Base-by-base conservation (phyloP, 306 rosid genomes). In the Quercus mongolica region DNA sequence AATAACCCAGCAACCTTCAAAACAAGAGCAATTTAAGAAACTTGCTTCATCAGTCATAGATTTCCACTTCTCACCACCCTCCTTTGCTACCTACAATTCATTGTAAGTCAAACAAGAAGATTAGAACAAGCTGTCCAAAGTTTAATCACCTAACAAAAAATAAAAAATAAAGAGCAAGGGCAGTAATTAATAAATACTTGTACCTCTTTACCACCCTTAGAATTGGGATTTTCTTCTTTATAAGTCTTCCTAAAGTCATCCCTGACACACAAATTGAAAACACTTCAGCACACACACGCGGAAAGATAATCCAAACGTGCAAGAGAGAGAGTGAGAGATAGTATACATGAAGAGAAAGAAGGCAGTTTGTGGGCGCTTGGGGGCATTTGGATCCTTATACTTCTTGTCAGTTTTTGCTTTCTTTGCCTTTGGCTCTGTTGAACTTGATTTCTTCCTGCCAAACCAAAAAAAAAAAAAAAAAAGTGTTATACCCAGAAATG, bases 281-380 rank as follows among this genome's bases (percentile, higher is more conserved):
- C 56, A 79, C 0, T 30, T 41, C 46, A 41, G 46, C 46, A 1
- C 38, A 17, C 0, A 28, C 20, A 0, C 15, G 6, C 41, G 1
- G 6, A 11, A 62, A 1, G 17, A 33, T 17, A 15, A 30, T 25
- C 72, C 52, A 67, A 56, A 4, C 31, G 17, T 1, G 21, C 21
- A 26, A 0, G 1, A 1, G 1, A 19, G 19, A 25, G 61, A 19
- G 0, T 13, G 1, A 19, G 19, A 49, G 1, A 5, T 0, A 17
- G 14, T 14, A 17, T 78, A 94, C 97, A 94, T 25, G 82, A 94
- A 94, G 56, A 90, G 38, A 75, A 91, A 95, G 82, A 92, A 95
- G 18, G 99, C 97, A 14, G 98, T 93, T 4, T 81, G 59, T 76
- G 99, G 98, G 26, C 98, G 99, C 85, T 93, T 95, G 26, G 87